Evolutionary conservation across 2,329 filamentous ascomycete genomes (phyloP).

Genomic region (Ilyonectria destructans): DNA sequence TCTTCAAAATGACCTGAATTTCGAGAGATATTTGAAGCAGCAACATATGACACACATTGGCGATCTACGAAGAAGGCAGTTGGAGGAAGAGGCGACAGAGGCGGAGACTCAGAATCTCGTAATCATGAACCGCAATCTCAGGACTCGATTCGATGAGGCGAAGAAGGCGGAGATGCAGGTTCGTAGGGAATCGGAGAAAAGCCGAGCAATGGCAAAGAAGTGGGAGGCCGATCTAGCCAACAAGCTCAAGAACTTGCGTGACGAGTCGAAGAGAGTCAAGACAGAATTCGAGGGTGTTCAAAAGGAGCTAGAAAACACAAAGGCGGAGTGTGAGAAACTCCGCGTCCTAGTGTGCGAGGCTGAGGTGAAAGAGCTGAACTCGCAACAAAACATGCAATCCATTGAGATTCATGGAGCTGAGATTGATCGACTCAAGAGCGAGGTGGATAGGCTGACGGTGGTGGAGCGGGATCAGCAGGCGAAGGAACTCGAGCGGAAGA

Average conservation of each 20-base stretch:
- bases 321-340: constrained; percentile 76
- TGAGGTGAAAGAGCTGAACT: constrained; percentile 78
- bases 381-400: constrained; percentile 76
- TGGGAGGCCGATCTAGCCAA: constrained; percentile 81
- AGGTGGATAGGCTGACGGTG: constrained; percentile 74
- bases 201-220: constrained; percentile 82
- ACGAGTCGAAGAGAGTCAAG: constrained; percentile 79
- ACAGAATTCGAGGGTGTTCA: constrained; percentile 71
- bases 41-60: constrained; percentile 89
- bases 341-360: constrained; percentile 77
- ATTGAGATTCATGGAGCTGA: constrained; percentile 75
- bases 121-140: constrained; percentile 82
- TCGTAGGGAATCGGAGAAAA: constrained; percentile 81
- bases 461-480: constrained; percentile 76
- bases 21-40: constrained; percentile 87
- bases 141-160: constrained; percentile 80
- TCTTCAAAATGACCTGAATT: constrained; percentile 85
- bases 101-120: constrained; percentile 88
- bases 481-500: constrained; percentile 73
- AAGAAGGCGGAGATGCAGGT: constrained; percentile 80
- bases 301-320: constrained; percentile 71
- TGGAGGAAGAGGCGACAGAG: constrained; percentile 84
- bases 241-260: constrained; percentile 77
- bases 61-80: constrained; percentile 81
- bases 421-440: constrained; percentile 71